These are phyloP conservation scores for Yamadazyma atlantica DNA, from an alignment of 1,139 yeast species.

Conservation along the genomic window DNA sequence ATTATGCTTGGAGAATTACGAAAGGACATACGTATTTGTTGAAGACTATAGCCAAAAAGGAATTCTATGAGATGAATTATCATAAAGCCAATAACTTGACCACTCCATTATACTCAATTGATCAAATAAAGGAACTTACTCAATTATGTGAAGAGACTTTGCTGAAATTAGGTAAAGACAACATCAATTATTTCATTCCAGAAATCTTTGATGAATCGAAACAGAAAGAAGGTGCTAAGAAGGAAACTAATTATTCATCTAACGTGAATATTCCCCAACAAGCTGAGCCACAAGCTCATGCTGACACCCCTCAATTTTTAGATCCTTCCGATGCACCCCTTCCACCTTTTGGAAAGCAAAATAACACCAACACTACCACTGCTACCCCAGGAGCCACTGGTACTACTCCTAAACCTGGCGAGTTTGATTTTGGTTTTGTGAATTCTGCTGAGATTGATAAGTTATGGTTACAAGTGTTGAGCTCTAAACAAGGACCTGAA, in stretches of 20 bases:
- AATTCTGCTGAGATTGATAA: constrained; percentile 38
- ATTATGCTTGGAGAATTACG: constrained; percentile 52
- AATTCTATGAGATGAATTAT: constrained; percentile 29
- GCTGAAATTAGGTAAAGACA: constrained; percentile 19
- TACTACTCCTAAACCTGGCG: constrained; percentile 1
- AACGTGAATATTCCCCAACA: not conserved
- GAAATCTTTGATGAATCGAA: constrained; percentile 8
- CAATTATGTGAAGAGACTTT: constrained; percentile 26
- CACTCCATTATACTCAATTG: constrained; percentile 16
- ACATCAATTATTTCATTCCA: constrained; percentile 9
- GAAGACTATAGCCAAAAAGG: constrained; percentile 26
- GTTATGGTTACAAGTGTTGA: constrained; percentile 39
- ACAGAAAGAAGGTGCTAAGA: not conserved
- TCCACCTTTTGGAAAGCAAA: too few relatives aligned
- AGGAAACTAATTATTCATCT: not conserved
- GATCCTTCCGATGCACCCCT: too few relatives aligned
- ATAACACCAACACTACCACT: not conserved
- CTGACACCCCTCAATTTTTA: not conserved
- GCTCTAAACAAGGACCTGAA: constrained; percentile 27
- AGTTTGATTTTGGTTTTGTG: constrained; percentile 23
- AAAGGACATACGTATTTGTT: constrained; percentile 40
- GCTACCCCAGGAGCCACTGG: not conserved
- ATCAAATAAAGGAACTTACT: constrained; percentile 30
- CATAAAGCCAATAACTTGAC: constrained; percentile 11
- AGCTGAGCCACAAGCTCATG: not conserved